Conservation (phyloP, 495 filamentous ascomycete species). For the Neohortaea acidophila region DNA sequence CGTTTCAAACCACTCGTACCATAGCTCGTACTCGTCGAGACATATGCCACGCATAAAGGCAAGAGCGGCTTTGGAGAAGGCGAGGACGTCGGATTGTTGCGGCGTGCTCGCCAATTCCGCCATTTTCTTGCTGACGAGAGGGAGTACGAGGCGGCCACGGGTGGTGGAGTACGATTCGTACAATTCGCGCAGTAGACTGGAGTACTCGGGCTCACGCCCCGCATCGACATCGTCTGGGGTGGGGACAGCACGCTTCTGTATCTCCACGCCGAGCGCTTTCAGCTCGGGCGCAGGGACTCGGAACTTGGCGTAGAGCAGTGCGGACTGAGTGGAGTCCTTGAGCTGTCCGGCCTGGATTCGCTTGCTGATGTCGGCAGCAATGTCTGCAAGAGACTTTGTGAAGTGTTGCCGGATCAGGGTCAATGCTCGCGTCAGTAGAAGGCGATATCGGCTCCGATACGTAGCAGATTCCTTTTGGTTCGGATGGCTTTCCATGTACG, state of each 20-base stretch:
- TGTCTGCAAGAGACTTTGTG: conserved; percentile 53
- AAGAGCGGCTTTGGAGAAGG: conserved; percentile 54
- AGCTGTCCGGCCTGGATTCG: conserved; percentile 54
- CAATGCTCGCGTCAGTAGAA: conserved; percentile 54
- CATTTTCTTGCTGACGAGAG: conserved; percentile 45
- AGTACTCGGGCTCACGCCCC: conserved; percentile 50
- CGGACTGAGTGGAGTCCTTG: conserved; percentile 63
- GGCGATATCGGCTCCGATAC: conserved; percentile 57
- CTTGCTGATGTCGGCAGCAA: conserved; percentile 52
- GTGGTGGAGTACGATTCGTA: conserved; percentile 50
- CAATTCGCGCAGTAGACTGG: conserved; percentile 48
- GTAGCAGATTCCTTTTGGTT: conserved; percentile 71
- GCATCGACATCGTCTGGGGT: conserved; percentile 43
- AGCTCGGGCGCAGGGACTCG: conserved; percentile 51
- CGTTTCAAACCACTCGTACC: conserved; percentile 60
- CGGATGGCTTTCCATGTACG: conserved; percentile 70
- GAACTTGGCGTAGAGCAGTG: conserved; percentile 65
- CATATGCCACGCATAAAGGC: conserved; percentile 56
- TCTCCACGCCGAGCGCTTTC: conserved; percentile 50
- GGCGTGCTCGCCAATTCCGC: conserved; percentile 48
- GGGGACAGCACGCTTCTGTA: conserved; percentile 48
- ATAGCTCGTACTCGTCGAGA: conserved; percentile 59
- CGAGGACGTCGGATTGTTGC: conserved; percentile 50
- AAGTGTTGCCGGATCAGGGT: conserved; percentile 80
- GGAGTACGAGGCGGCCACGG: conserved; percentile 38